A percentile compares a stretch with the other conserved stretches of the same genome.
Conservation (phyloP, 106 monocot genomes). For the Allium sativum region DNA sequence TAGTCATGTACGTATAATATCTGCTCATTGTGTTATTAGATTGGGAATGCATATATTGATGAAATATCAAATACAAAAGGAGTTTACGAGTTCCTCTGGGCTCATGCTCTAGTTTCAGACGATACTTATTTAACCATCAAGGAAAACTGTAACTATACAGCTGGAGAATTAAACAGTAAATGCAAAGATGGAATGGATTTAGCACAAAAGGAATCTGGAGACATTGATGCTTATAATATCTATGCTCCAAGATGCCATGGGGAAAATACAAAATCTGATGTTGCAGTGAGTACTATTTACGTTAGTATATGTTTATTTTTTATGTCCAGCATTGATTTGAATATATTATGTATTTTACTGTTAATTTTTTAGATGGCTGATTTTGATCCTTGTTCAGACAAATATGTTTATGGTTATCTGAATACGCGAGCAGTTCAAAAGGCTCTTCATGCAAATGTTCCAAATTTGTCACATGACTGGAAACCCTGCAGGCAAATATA, state of each 20-base stretch:
- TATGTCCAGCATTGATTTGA: no score
- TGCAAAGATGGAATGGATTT: constrained; percentile 4
- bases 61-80: no score
- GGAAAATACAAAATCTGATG: not conserved
- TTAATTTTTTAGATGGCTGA: not conserved
- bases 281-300: not conserved
- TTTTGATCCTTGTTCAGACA: constrained; percentile 11
- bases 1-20: no score
- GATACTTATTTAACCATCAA: constrained; percentile 9
- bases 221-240: constrained; percentile 33
- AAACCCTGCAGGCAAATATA: constrained; percentile 1
- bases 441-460: constrained; percentile 16
- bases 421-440: constrained; percentile 12
- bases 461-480: constrained; percentile 8
- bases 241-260: constrained; percentile 36
- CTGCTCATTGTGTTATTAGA: no score
- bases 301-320: not conserved
- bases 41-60: no score
- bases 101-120: constrained; percentile 29
- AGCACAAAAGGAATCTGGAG: not conserved
- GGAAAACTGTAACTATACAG: constrained; percentile 7
- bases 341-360: not conserved
- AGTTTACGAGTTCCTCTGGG: constrained; percentile 12
- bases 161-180: not conserved
- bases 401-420: constrained; percentile 5